Evolutionary conservation across 768 basidiomycete species (phyloP), one percentile per base, ranked within the genome.

Genomic region (Leccinum broughii): DNA sequence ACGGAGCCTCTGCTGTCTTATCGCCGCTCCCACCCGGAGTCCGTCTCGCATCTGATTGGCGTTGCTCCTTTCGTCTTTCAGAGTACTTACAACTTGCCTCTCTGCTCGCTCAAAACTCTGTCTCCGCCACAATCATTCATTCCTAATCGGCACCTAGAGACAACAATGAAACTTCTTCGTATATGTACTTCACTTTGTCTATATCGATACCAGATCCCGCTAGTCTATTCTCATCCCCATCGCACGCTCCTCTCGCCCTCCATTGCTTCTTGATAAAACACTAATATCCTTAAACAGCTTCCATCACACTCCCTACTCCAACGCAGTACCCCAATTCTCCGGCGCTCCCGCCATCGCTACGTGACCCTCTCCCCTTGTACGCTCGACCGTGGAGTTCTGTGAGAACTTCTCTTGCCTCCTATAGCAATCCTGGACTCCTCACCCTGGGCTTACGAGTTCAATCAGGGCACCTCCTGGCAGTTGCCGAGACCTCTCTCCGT

Each of bases 51-150:
- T 4, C n/a, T 60, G 63, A 68, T 68, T 62, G 58, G 60, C 60
- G 63, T 62, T 63, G 55, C 67, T 66, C 30, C 58, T 62, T 65
- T 65, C 52, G 66, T 57, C 56, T 26, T 24, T 64, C 49, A 15
- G 28, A 57, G 3, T 24, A 26, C 26, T 26, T 26, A 1, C 20
- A 22, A 46, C 8, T 20, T 32, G 57, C 48, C 41, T 37, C 17
- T n/a, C 14, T 14, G 35, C 56, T 58, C 17, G 26, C 46, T 39
- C 50, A 52, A 15, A 20, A 20, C 41, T 37, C 51, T 28, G 14
- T 48, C 32, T 44, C 41, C 46, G 46, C 52, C 55, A 34, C 61
- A 53, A 50, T 26, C 49, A 17, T 17, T 20, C 14, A 20, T n/a
- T 34, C 13, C 34, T 34, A 34, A 34, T 34, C 35, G 41, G n/a